A percentile compares a stretch with the other conserved stretches of the same genome.
Conservation (phyloP, 2,329 filamentous ascomycete species). For the Xylaria arbuscula region DNA sequence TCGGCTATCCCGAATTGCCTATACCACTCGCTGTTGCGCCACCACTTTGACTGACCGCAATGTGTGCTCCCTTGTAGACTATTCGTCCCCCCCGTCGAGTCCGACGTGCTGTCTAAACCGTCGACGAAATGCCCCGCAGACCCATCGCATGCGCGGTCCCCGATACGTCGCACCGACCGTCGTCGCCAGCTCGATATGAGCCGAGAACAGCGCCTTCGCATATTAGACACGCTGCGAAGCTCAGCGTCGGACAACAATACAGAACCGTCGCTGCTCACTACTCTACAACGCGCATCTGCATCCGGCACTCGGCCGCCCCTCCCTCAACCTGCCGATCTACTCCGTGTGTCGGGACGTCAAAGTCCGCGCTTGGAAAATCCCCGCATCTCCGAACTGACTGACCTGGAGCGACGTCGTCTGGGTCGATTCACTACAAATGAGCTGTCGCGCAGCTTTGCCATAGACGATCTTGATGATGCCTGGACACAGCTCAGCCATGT, state of each 20-base stretch:
- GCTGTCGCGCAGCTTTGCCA: slow-evolving; percentile 1
- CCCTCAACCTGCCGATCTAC: slow-evolving; percentile 10
- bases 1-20: neutral
- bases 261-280: neutral
- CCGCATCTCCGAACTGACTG: slow-evolving; percentile 21
- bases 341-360: slow-evolving; percentile 11
- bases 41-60: slow-evolving; percentile 33
- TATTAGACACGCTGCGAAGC: slow-evolving; percentile 43
- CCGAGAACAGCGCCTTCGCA: slow-evolving; percentile 49
- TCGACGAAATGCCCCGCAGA: slow-evolving; percentile 47
- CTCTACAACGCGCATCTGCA: neutral
- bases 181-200: slow-evolving; percentile 52
- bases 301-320: slow-evolving; percentile 14
- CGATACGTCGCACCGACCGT: slow-evolving; percentile 53
- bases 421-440: slow-evolving; percentile 2
- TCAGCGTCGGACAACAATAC: slow-evolving; percentile 25
- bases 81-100: slow-evolving; percentile 60
- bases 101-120: slow-evolving; percentile 55
- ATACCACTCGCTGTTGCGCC: slow-evolving; percentile 4
- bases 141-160: slow-evolving; percentile 51
- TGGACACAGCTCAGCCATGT: slow-evolving; percentile 3
- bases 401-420: slow-evolving; percentile 14
- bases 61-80: slow-evolving; percentile 50
- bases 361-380: slow-evolving; percentile 26
- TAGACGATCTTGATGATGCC: slow-evolving; percentile 13